Conservation (phyloP, 495 filamentous ascomycete species). For the Penicillium egyptiacum region DNA sequence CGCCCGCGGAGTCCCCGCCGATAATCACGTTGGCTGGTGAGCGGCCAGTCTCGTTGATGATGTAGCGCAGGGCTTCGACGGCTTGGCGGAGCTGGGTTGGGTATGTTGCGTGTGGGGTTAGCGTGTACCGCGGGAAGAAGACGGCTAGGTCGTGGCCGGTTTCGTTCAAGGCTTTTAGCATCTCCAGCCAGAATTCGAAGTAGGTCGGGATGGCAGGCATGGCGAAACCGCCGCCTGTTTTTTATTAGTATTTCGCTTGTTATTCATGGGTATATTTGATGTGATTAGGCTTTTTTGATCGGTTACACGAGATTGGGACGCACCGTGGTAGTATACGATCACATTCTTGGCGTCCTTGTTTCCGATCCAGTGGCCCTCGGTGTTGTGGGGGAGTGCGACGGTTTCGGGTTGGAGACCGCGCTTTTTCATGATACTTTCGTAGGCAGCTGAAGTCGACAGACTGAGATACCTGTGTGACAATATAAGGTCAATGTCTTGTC, state of each 20-base stretch:
- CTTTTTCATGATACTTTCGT: conserved; percentile 46
- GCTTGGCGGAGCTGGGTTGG: conserved; percentile 61
- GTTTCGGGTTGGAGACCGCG: conserved; percentile 48
- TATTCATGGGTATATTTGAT: neutral
- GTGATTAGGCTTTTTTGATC: conserved; percentile 1
- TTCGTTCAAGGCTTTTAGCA: conserved; percentile 44
- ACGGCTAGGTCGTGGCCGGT: conserved; percentile 49
- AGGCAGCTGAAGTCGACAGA: conserved; percentile 44
- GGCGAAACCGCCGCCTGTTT: conserved; percentile 58
- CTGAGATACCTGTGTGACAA: conserved; percentile 28
- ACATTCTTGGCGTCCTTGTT: conserved; percentile 54
- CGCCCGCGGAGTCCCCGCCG: conserved; percentile 65
- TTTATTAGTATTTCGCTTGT: neutral
- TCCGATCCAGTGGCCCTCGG: conserved; percentile 61
- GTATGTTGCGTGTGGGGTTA: conserved; percentile 54
- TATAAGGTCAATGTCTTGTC: conserved; percentile 7
- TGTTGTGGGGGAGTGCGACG: conserved; percentile 50
- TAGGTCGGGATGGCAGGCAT: conserved; percentile 43
- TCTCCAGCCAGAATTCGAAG: conserved; percentile 46
- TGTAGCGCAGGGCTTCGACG: conserved; percentile 51
- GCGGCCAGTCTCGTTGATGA: conserved; percentile 42
- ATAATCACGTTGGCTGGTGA: conserved; percentile 50
- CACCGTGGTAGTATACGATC: conserved; percentile 61
- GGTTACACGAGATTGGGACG: conserved; percentile 10
- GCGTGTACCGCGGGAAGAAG: conserved; percentile 56